phyloP scores from a whole-genome alignment of 2,329 filamentous ascomycete species.

The Trichoderma afroharzianum region DNA sequence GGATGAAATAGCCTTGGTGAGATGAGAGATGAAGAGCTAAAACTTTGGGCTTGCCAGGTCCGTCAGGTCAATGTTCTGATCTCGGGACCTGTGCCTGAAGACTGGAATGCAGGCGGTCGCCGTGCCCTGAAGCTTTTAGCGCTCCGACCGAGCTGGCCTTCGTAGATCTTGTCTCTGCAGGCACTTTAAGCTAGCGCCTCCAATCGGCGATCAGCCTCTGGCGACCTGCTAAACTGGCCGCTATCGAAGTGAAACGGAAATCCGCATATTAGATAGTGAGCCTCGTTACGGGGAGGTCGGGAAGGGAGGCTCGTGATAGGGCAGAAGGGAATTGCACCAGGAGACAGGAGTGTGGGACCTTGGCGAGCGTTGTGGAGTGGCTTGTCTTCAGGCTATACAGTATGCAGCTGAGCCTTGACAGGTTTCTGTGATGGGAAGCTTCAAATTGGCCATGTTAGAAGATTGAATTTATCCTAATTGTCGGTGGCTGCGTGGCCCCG shows the following conservation, averaged over 20 bases:
- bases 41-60: neutral
- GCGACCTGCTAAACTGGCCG: neutral
- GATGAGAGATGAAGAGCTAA: neutral
- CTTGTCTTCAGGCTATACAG: neutral
- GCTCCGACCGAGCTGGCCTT: neutral
- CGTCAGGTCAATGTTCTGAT: neutral
- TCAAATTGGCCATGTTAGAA: neutral
- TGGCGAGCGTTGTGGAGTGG: neutral
- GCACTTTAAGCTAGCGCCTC: slow-evolving; percentile 12
- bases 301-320: neutral
- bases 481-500: neutral
- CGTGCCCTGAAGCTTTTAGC: neutral
- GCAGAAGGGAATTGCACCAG: neutral
- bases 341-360: neutral
- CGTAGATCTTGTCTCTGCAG: slow-evolving; percentile 12
- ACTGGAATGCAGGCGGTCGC: neutral
- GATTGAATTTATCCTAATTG: slow-evolving; percentile 5
- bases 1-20: neutral
- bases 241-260: neutral
- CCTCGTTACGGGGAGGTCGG: neutral
- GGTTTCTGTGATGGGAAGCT: neutral
- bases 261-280: neutral
- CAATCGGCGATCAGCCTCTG: slow-evolving; percentile 1
- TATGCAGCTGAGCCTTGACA: neutral
- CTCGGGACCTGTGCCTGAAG: neutral